Base-by-base conservation (phyloP, 2,329 filamentous ascomycete genomes). In the Pleoardoris graminearum region DNA sequence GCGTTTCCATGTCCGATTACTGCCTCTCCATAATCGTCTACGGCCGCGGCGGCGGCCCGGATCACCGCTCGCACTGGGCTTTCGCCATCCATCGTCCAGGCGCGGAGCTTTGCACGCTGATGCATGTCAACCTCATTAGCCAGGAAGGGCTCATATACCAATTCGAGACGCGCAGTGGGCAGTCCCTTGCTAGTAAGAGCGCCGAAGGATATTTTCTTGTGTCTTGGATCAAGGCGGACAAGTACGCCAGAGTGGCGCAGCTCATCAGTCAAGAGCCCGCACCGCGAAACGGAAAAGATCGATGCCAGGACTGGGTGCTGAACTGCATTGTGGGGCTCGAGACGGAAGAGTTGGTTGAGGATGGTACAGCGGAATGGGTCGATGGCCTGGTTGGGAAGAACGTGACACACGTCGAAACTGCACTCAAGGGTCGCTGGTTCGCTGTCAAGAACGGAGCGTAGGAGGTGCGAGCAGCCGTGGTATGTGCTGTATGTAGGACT, bases 11-110 rank as follows among this genome's bases (percentile, higher is more conserved):
- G 47, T 47, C 41, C 14, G 17, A 43, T 22, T 51, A 52, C 48
- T 19, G 33, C 23, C 45, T 58, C 45, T 52, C 52, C 2, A 29
- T 55, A 39, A 29, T 46, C 35, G 29, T 55, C n/a, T 8, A 41
- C 1, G 51, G 55, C 22, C 44, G 21, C 8, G 55, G 51, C 27
- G 48, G 52, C n/a, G 33, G 38, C 22, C 52, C 52, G 4, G 37
- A 47, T 17, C 33, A 55, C 33, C 52, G 52, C 41, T 58, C 49
- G 39, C 55, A 58, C 49, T 58, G 55, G 52, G 14, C 45, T n/a
- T 50, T 58, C 36, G 45, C 35, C 37, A 32, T 58, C 22, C 47
- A 48, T 21, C 10, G 19, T 1, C 27, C 49, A 23, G 14, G 12
- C n/a, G 39, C 44, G 7, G 16, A 36, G 4, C 7, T 36, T n/a